Base-by-base conservation (phyloP, 83 land plant species). In the Picea engelmannii region DNA sequence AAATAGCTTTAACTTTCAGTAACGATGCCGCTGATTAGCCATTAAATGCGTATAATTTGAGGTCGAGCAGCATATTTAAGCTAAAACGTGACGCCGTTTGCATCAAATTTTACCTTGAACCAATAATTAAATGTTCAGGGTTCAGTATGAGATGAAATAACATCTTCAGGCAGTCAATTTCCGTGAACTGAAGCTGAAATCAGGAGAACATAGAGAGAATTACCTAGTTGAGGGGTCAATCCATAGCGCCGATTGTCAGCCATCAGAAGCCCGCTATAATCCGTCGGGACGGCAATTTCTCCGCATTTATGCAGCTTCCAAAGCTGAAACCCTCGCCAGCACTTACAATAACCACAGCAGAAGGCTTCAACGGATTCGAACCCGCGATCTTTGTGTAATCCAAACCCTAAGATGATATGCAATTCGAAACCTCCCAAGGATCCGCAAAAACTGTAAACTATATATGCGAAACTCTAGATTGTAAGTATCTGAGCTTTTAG, bases 241-340 rank as follows among this genome's bases (percentile, higher is more conserved):
- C 38, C 76, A 73, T 44, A 73, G 15, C 76, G 76, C n/a, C 55
- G 76, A 73, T 42, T 18, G 21, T 73, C 55, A 20, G 55, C 76
- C 76, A 73, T 73, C 76, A 73, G 15, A 73, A 73, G 55, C 42
- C 24, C 10, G 24, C 23, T 73, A 40, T 4, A 73, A 73, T 73
- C 25, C 52, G 7, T 25, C 21, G 25, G 0, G 5, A 47, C 1
- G 12, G 2, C 4, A 44, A 8, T 73, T 73, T 44, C 76, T 73
- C 58, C 15, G 13, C 76, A 73, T 73, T 21, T 73, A 73, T 73
- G 47, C 24, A 47, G 47, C 16, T 47, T 69, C 16, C 20, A 18
- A 20, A 40, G 38, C 11, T 38, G 8, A 69, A 38, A 38, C 11
- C 74, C 74, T 38, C 0, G 8, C 47, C 47, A 38, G 47, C 21